A percentile compares a stretch with the other conserved stretches of the same genome.
phyloP scores from a whole-genome alignment of 441 rosid genomes.

The Arabidopsis hybrid region DNA sequence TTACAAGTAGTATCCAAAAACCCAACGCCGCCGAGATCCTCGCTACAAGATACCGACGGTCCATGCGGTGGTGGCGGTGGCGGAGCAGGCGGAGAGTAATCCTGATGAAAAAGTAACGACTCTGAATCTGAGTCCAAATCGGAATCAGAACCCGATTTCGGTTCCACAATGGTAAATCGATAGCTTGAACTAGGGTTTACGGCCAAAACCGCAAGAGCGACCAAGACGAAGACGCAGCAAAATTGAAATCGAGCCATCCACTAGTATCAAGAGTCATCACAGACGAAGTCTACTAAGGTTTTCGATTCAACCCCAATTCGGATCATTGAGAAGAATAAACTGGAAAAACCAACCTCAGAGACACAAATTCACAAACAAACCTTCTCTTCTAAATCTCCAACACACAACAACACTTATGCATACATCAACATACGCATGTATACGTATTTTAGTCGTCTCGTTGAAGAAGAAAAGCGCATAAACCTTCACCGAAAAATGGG shows the following conservation, averaged over 20 bases:
- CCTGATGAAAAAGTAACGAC: slow-evolving; percentile 68
- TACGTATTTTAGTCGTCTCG: slow-evolving; percentile 31
- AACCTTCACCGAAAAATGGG: slow-evolving; percentile 49
- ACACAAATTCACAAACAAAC: slow-evolving; percentile 24
- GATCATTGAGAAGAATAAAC: slow-evolving; percentile 43
- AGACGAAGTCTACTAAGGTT: slow-evolving; percentile 48
- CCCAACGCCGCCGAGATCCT: slow-evolving; percentile 95
- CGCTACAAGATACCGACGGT: slow-evolving; percentile 84
- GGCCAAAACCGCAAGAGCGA: slow-evolving; percentile 45
- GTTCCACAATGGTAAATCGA: slow-evolving; percentile 45
- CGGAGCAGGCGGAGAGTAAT: slow-evolving; percentile 95
- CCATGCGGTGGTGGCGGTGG: slow-evolving; percentile 96
- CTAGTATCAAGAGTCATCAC: slow-evolving; percentile 57
- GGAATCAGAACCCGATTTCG: slow-evolving; percentile 44
- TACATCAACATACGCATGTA: slow-evolving; percentile 34
- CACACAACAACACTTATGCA: slow-evolving; percentile 26
- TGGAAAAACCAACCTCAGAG: slow-evolving; percentile 30
- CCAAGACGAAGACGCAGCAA: slow-evolving; percentile 35
- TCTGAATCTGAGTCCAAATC: slow-evolving; percentile 54
- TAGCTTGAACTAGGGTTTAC: slow-evolving; percentile 47
- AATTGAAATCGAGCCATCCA: slow-evolving; percentile 68
- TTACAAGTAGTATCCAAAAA: slow-evolving; percentile 81
- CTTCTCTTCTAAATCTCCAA: slow-evolving; percentile 16
- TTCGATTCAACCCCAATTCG: slow-evolving; percentile 44
- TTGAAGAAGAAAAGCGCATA: slow-evolving; percentile 26